These are phyloP conservation scores for Tulasnella calospora DNA, from an alignment of 768 basidiomycete species.

Conservation along the genomic window DNA sequence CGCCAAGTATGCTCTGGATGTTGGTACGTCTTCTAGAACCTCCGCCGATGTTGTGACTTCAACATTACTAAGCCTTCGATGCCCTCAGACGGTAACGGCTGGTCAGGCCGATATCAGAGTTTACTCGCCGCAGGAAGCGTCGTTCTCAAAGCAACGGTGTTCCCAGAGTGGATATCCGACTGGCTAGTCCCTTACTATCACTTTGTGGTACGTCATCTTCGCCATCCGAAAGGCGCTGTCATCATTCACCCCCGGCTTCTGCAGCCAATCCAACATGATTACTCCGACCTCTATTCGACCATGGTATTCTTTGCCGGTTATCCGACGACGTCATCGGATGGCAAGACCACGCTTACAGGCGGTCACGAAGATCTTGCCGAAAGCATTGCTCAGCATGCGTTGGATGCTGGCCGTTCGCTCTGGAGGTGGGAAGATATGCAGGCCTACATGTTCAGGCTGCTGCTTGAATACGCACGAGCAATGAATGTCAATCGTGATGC, in stretches of 20 bases:
- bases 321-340: conserved; percentile 28
- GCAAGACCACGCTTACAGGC: conserved; percentile 45
- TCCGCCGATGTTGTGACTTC: neutral
- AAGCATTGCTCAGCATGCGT: conserved; percentile 53
- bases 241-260: neutral
- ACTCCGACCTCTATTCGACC: conserved; percentile 63
- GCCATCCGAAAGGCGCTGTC: neutral
- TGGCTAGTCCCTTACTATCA: conserved; percentile 40
- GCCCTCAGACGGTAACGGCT: conserved; percentile 38
- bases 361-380: conserved; percentile 55
- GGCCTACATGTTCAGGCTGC: conserved; percentile 55
- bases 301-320: conserved; percentile 69
- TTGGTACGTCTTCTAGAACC: neutral
- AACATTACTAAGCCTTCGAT: neutral
- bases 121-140: conserved; percentile 36
- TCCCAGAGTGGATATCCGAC: conserved; percentile 37
- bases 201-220: conserved; percentile 35
- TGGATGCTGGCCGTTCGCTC: conserved; percentile 50
- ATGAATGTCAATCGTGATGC: conserved; percentile 45
- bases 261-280: conserved; percentile 53
- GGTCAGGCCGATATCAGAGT: conserved; percentile 37
- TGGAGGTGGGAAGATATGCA: conserved; percentile 60
- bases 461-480: conserved; percentile 52
- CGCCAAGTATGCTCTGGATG: conserved; percentile 27
- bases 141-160: conserved; percentile 37